These are phyloP conservation scores for Trematosphaeria pertusa DNA, from an alignment of 2,329 filamentous ascomycete genomes.

Conservation along the genomic window DNA sequence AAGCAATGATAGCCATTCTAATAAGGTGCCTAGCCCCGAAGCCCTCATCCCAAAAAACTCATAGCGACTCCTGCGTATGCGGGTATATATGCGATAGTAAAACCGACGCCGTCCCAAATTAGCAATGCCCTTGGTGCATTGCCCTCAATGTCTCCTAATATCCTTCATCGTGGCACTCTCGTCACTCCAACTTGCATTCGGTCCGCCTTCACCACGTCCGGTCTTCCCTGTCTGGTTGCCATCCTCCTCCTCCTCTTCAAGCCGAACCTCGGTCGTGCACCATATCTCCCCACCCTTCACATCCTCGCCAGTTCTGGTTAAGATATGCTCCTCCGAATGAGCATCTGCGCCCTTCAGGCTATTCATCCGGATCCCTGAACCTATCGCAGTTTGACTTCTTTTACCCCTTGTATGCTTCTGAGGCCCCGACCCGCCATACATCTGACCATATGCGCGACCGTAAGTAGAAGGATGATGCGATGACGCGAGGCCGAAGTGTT, in stretches of 20 bases:
- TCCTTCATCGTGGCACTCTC: too few relatives aligned
- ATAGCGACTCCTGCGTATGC: too few relatives aligned
- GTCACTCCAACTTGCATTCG: neutral
- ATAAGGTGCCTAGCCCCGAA: too few relatives aligned
- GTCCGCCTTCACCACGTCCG: neutral
- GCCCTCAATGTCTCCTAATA: too few relatives aligned
- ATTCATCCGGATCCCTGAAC: constrained; percentile 11
- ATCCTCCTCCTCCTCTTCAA: constrained; percentile 5
- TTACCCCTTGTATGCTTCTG: neutral
- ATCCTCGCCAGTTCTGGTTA: neutral
- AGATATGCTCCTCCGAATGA: constrained; percentile 18
- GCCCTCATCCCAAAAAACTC: too few relatives aligned
- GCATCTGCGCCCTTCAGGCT: constrained; percentile 13
- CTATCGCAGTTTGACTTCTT: neutral
- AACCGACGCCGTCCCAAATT: too few relatives aligned
- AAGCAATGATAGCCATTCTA: too few relatives aligned
- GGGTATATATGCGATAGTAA: too few relatives aligned
- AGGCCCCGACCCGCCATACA: constrained; percentile 7
- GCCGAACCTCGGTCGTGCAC: constrained; percentile 17
- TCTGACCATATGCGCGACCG: constrained; percentile 12
- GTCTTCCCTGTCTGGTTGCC: neutral
- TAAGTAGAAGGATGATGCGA: constrained; percentile 10
- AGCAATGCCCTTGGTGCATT: too few relatives aligned
- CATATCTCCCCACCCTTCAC: constrained; percentile 17
- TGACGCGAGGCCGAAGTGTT: constrained; percentile 17